Conservation (phyloP, 768 basidiomycete genomes). For the Leccinum disarticulatum region DNA sequence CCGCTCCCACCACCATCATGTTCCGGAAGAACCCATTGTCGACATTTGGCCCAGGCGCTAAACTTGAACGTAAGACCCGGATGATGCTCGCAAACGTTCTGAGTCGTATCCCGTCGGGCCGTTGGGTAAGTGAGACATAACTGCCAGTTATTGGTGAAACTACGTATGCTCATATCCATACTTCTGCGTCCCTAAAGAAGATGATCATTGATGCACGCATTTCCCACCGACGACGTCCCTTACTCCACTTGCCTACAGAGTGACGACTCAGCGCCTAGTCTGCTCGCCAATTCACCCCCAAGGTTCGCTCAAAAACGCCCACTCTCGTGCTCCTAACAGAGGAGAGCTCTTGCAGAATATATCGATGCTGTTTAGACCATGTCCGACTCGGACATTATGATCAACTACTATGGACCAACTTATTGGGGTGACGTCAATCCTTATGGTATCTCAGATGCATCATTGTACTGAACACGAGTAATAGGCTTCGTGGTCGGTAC, state of each 20-base stretch:
- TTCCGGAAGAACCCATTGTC: background rate
- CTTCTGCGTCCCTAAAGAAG: background rate
- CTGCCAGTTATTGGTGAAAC: background rate
- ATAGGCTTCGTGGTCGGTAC: slow-evolving; percentile 12
- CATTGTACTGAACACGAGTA: background rate
- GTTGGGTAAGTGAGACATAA: too few species aligned
- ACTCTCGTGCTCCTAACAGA: background rate
- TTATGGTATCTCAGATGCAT: background rate
- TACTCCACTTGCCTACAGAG: background rate
- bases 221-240: background rate
- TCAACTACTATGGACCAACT: background rate
- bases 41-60: background rate
- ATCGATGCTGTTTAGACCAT: background rate
- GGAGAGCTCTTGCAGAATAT: background rate
- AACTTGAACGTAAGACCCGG: background rate
- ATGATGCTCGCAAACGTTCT: background rate
- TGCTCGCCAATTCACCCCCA: background rate
- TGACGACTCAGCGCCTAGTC: background rate
- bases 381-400: background rate
- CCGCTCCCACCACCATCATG: background rate
- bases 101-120: background rate
- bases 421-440: slow-evolving; percentile 6
- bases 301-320: background rate
- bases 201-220: background rate
- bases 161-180: background rate